Conservation (phyloP, 306 rosid species). For the Vigna trinervia region DNA sequence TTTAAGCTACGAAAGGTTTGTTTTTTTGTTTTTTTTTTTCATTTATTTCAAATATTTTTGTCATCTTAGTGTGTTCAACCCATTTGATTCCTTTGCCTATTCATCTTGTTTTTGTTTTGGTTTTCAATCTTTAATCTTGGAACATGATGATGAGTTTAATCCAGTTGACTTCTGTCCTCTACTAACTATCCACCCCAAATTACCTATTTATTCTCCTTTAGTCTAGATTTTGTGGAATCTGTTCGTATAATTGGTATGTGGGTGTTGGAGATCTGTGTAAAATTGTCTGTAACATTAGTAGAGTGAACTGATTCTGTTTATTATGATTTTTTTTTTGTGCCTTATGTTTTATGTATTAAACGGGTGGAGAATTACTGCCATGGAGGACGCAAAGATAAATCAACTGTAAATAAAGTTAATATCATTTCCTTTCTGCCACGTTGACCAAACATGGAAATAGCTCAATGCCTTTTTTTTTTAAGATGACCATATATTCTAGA, state of each 20-base stretch:
- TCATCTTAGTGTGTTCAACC: constrained; percentile 3
- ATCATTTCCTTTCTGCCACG: constrained; percentile 11
- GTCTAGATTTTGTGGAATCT: not conserved
- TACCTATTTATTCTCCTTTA: not conserved
- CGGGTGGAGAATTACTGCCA: not conserved
- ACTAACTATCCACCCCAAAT: not conserved
- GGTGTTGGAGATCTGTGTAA: constrained; percentile 35
- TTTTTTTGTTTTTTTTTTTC: not conserved
- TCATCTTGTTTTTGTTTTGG: not conserved
- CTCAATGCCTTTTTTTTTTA: not conserved
- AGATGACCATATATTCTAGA: not conserved
- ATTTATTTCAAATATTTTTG: not conserved
- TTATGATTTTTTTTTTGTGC: not conserved
- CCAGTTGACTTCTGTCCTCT: constrained; percentile 17
- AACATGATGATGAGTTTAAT: not conserved
- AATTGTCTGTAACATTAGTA: constrained; percentile 21
- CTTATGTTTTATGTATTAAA: constrained; percentile 4
- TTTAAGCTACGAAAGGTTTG: constrained; percentile 41
- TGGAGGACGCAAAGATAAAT: no score
- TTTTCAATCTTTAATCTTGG: constrained; percentile 22
- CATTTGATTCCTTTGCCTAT: not conserved
- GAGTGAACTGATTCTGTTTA: constrained; percentile 13
- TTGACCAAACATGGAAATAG: constrained; percentile 23
- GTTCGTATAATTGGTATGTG: not conserved
- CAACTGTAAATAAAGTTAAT: no score